These are phyloP conservation scores for Malus hybrid DNA, from an alignment of 331 rosid species.

Conservation along the genomic window DNA sequence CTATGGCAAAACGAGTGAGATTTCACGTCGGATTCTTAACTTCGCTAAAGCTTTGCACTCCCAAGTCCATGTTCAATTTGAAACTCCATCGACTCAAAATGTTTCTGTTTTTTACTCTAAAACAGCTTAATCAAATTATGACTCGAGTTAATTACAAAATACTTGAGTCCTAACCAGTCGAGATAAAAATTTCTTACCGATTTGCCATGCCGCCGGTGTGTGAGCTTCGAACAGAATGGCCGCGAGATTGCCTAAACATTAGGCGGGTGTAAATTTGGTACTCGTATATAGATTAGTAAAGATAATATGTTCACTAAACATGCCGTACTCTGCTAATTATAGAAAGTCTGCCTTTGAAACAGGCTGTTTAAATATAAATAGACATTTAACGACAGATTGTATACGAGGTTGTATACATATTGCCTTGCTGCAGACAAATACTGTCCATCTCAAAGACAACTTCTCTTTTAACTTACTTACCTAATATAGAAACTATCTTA, in stretches of 20 bases:
- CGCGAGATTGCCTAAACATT: neutral
- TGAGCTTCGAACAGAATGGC: neutral
- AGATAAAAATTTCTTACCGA: no score
- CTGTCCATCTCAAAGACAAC: conserved; percentile 18
- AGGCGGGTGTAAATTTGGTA: neutral
- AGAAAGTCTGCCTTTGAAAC: conserved; percentile 4
- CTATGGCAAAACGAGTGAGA: no score
- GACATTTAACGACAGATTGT: neutral
- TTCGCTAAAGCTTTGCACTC: no score
- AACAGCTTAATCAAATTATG: no score
- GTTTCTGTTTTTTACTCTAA: no score
- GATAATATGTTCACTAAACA: neutral
- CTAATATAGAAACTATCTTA: conserved; percentile 22
- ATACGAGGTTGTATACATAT: conserved; percentile 4
- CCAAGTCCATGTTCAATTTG: no score
- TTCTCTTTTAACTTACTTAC: neutral
- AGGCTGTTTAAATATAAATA: conserved; percentile 6
- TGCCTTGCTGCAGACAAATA: neutral
- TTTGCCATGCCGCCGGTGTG: no score
- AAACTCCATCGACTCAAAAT: no score
- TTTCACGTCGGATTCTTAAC: no score
- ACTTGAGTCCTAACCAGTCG: no score
- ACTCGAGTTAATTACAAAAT: no score
- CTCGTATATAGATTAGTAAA: neutral
- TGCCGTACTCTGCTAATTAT: neutral